Evolutionary conservation across 208 protist genomes (phyloP), one percentile per base, ranked within the genome.

Genomic region (Wallacemonas sp.): DNA sequence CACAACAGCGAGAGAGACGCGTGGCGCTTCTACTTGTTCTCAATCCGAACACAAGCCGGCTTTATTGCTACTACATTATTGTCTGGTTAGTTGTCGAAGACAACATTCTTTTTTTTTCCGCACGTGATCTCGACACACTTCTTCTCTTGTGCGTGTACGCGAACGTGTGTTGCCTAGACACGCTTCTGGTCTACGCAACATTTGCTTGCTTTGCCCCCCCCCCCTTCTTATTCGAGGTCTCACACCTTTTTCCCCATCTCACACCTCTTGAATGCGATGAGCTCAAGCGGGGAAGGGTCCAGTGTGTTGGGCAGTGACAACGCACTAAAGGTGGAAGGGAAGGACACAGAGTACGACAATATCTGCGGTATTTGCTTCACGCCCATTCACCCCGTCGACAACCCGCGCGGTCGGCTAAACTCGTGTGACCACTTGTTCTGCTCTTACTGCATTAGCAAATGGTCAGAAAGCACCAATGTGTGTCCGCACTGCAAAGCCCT

Each of bases 341-440:
- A 56, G 6, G 71, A 64, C 0, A 68, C 59, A n/a, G 61, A 42
- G 21, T 82, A 86, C 36, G 80, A 84, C 14, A 77, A 59, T 22
- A 55, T 91, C 0, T 96, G 90, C 53, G 86, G 85, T 12, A 90
- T 96, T 51, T 96, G 90, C 56, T 93, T 91, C 68, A 93, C 87
- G 11, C 56, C 71, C 0, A 63, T 96, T 36, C 71, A 96, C 55
- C 74, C 77, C 12, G 61, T 62, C 11, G 72, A 87, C 58, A 96
- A 96, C 60, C 90, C 90, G 34, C 79, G 84, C 1, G 90, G 87
- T n/a, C 59, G 69, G 19, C 64, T 96, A 17, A 96, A 96, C 71
- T 88, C 80, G 2, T 96, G 90, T 56, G 70, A 79, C n/a, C 90
- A 96, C 61, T 30, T 91, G 2, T 96, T 94, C 60, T 96, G 90